Conservation (phyloP, 108 stramenopile species). For the Cyclotella distinguenda region DNA sequence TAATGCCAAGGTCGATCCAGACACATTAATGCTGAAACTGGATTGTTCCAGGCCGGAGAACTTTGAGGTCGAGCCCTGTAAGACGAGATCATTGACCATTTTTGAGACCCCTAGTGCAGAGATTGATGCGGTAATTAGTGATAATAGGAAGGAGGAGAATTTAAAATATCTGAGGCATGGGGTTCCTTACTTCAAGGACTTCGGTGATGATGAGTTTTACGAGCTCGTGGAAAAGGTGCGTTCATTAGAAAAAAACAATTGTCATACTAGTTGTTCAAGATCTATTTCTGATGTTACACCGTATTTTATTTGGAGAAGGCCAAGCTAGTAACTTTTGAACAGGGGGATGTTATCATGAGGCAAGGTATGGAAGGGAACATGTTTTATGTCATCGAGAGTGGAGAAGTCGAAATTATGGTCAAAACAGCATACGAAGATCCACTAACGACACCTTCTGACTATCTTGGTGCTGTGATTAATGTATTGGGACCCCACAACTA, state of each 20-base stretch:
- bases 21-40: conserved; percentile 42
- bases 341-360: conserved; percentile 74
- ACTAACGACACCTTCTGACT: conserved; percentile 58
- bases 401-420: conserved; percentile 84
- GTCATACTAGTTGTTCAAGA: no score
- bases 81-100: conserved; percentile 30
- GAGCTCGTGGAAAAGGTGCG: conserved; percentile 52
- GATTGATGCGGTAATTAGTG: conserved; percentile 54
- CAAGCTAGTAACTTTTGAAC: conserved; percentile 70
- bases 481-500: conserved; percentile 68
- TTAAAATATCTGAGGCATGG: conserved; percentile 47
- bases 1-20: conserved; percentile 63
- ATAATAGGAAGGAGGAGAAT: conserved; percentile 51
- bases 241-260: not conserved
- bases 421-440: conserved; percentile 82
- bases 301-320: conserved; percentile 26
- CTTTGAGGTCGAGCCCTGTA: conserved; percentile 42
- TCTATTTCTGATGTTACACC: no score
- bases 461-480: conserved; percentile 77
- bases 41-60: conserved; percentile 39
- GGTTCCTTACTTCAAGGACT: conserved; percentile 62
- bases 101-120: conserved; percentile 27
- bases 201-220: conserved; percentile 71
- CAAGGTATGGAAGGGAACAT: conserved; percentile 73
- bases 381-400: conserved; percentile 84